phyloP scores from a whole-genome alignment of 108 stramenopile genomes.

The Stephanodiscus minutulus region DNA sequence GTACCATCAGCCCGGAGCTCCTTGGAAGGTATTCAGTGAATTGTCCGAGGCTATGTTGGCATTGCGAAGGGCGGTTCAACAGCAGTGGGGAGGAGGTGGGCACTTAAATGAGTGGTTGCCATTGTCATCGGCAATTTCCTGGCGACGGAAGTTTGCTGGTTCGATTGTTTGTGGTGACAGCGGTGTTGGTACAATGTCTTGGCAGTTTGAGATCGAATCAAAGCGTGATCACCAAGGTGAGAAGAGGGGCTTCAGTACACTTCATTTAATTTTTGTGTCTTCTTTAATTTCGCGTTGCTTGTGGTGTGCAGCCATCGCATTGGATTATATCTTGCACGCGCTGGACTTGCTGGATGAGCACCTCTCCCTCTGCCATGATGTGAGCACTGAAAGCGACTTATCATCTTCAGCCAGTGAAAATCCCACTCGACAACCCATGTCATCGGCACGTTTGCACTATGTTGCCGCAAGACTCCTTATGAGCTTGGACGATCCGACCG shows the following conservation, averaged over 20 bases:
- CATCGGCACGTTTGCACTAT: slow-evolving; percentile 69
- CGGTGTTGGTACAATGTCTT: slow-evolving; percentile 24
- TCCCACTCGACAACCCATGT: slow-evolving; percentile 17
- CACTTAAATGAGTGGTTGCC: not conserved
- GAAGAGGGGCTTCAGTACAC: not conserved
- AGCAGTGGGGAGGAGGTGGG: slow-evolving; percentile 14
- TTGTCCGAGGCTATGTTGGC: slow-evolving; percentile 66
- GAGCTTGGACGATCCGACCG: slow-evolving; percentile 48
- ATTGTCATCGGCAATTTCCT: slow-evolving; percentile 12
- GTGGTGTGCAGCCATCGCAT: slow-evolving; percentile 42
- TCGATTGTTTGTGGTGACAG: slow-evolving; percentile 49
- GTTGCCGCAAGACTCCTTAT: slow-evolving; percentile 75
- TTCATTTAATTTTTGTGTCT: not conserved
- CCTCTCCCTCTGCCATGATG: slow-evolving; percentile 16
- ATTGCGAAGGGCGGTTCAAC: slow-evolving; percentile 49
- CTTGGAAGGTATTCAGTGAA: slow-evolving; percentile 67
- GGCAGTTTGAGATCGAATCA: slow-evolving; percentile 52
- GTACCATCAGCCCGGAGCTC: slow-evolving; percentile 26
- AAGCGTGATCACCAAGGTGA: slow-evolving; percentile 59
- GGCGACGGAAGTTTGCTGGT: slow-evolving; percentile 54
- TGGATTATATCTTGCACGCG: slow-evolving; percentile 65
- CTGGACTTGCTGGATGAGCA: slow-evolving; percentile 58
- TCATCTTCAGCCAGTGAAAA: slow-evolving; percentile 4
- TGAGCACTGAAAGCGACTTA: slow-evolving; percentile 10
- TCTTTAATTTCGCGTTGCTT: not conserved